Evolutionary conservation across 768 basidiomycete species (phyloP).

Genomic region (Auriscalpium vulgare): DNA sequence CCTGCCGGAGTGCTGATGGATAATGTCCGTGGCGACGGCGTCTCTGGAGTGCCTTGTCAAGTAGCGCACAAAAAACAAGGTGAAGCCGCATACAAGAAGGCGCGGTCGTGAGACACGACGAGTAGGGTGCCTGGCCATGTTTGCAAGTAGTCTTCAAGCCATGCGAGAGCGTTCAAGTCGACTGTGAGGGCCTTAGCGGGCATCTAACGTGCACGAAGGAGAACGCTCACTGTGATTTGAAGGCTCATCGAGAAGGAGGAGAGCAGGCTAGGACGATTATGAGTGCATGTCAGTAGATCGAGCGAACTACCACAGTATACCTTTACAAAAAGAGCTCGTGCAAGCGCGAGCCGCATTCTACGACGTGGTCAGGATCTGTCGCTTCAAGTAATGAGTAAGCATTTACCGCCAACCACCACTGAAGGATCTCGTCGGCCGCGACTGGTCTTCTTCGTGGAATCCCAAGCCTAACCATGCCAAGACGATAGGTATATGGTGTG

Average conservation of each 20-base stretch:
- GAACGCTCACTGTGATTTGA: slow-evolving; percentile 81
- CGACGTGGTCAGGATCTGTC: neutral
- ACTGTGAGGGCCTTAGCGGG: slow-evolving; percentile 33
- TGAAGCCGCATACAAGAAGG: slow-evolving; percentile 61
- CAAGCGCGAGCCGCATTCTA: slow-evolving; percentile 94
- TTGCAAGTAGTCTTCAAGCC: slow-evolving; percentile 95
- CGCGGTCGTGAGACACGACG: slow-evolving; percentile 97
- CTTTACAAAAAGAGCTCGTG: slow-evolving; percentile 95
- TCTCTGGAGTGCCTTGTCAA: slow-evolving; percentile 40
- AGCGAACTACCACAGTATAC: slow-evolving; percentile 23
- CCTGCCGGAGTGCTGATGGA: slow-evolving; percentile 90
- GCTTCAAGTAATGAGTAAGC: neutral
- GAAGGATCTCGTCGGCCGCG: slow-evolving; percentile 75
- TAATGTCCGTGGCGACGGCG: slow-evolving; percentile 94
- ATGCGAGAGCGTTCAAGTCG: slow-evolving; percentile 93
- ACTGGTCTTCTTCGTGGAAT: slow-evolving; percentile 84
- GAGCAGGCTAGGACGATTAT: slow-evolving; percentile 40
- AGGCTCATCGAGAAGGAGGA: slow-evolving; percentile 85
- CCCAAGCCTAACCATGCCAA: slow-evolving; percentile 58
- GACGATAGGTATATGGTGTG: neutral
- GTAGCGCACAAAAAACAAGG: no score
- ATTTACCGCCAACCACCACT: slow-evolving; percentile 90
- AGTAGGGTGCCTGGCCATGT: slow-evolving; percentile 90
- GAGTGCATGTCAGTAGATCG: slow-evolving; percentile 3
- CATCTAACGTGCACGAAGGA: neutral